Base-by-base conservation (phyloP, 140 eudicot species). In the Senecio squalidus region DNA sequence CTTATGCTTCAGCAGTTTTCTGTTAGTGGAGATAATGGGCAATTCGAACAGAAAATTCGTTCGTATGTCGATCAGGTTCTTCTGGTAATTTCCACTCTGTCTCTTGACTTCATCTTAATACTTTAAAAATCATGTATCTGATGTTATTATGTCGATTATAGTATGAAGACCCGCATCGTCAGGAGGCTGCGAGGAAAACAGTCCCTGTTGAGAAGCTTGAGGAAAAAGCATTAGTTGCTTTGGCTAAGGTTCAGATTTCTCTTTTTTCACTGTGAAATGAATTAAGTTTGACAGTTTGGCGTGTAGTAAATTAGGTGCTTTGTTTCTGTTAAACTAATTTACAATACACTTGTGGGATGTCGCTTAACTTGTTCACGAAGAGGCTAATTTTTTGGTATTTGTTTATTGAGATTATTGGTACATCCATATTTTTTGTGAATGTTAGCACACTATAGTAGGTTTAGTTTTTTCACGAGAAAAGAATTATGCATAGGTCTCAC, bases 181-280 rank as follows among this genome's bases (percentile, higher is more conserved):
- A 92, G 51, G 85, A 77, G 53, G 81, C 84, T 0, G 98, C 98
- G 62, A 85, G 93, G 56, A 84, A 84, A 51, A 79, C 95, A 1
- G 95, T 92, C 20, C 95, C 93, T 36, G 74, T 84, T 55, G 94
- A 86, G 60, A 85, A 76, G 73, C 93, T 92, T 66, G 93, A 92
- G 82, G 98, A 92, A 82, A 92, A 84, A 78, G 83, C 98, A 38
- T 54, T 73, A 36, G 78, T 92, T 74, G 82, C 89, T 18, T 70
- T 92, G 64, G 96, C 96, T 62, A 87, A 91, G 95, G 98, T n/a
- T 57, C 5, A 68, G 55, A 5, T 61, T 72, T 38, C 22, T 36
- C 44, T 73, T 22, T 64, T 28, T 56, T 40, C 22, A 22, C n/a
- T 28, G 27, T n/a, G 7, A 58, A 70, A 25, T 31, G 14, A n/a